Conservation (phyloP, 768 basidiomycete species). For the Kwoniella mangroviensis region DNA sequence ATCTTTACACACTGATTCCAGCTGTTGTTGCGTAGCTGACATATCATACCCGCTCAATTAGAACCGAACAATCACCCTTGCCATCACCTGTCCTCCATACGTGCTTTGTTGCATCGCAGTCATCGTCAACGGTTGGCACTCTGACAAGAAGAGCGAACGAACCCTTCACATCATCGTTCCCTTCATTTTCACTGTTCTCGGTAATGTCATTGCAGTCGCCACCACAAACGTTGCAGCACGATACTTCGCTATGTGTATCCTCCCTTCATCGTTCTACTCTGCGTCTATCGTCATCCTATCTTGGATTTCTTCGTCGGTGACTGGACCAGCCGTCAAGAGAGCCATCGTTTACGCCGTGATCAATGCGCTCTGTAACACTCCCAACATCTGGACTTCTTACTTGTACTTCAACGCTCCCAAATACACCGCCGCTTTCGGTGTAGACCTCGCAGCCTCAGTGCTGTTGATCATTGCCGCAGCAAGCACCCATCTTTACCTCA, state of each 20-base stretch:
- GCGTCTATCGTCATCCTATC: slow-evolving; percentile 51
- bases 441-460: slow-evolving; percentile 52
- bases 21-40: no score
- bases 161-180: slow-evolving; percentile 42
- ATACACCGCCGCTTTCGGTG: slow-evolving; percentile 52
- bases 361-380: slow-evolving; percentile 49
- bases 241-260: slow-evolving; percentile 54
- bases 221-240: slow-evolving; percentile 49
- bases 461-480: slow-evolving; percentile 40
- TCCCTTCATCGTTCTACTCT: slow-evolving; percentile 52
- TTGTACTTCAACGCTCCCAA: slow-evolving; percentile 52
- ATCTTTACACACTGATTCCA: background rate
- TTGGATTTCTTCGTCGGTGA: slow-evolving; percentile 50
- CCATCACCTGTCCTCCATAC: slow-evolving; percentile 54
- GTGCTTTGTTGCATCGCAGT: slow-evolving; percentile 49
- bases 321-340: slow-evolving; percentile 52
- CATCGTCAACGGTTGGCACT: slow-evolving; percentile 49
- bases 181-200: slow-evolving; percentile 46
- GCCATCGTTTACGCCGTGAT: slow-evolving; percentile 51
- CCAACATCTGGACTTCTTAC: slow-evolving; percentile 56
- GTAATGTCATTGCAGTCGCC: slow-evolving; percentile 51
- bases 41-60: background rate
- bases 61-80: slow-evolving; percentile 45
- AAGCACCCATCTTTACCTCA: slow-evolving; percentile 47
- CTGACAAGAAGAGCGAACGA: slow-evolving; percentile 48